A percentile compares a stretch with the other conserved stretches of the same genome.
Conservation (phyloP, 2,329 filamentous ascomycete genomes). For the Zasmidium cellare region DNA sequence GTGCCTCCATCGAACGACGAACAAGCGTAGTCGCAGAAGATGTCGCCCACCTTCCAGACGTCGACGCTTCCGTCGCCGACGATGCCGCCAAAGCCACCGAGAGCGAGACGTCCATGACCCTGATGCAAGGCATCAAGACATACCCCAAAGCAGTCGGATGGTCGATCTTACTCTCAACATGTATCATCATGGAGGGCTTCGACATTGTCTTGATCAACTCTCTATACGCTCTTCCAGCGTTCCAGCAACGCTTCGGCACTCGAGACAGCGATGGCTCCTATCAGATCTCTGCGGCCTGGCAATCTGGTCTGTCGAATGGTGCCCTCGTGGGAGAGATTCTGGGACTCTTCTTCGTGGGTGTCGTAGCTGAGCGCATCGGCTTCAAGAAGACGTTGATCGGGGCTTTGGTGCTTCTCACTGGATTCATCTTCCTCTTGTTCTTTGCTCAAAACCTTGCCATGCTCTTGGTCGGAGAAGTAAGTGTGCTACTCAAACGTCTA, state of each 20-base stretch:
- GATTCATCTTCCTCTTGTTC: slow-evolving; percentile 55
- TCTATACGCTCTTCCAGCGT: slow-evolving; percentile 36
- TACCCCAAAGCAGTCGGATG: slow-evolving; percentile 40
- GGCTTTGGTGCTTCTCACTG: slow-evolving; percentile 55
- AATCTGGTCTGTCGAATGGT: slow-evolving; percentile 59
- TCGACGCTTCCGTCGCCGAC: slow-evolving; percentile 21
- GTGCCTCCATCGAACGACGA: slow-evolving; percentile 5
- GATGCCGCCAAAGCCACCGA: slow-evolving; percentile 32
- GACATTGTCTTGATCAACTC: slow-evolving; percentile 39
- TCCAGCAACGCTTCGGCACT: slow-evolving; percentile 42
- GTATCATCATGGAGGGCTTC: slow-evolving; percentile 45
- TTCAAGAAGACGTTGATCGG: slow-evolving; percentile 57
- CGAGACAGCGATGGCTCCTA: slow-evolving; percentile 41
- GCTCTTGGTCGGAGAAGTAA: slow-evolving; percentile 29
- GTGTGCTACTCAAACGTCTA: neutral
- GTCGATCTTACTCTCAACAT: slow-evolving; percentile 39
- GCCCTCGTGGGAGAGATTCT: slow-evolving; percentile 63
- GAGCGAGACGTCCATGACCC: slow-evolving; percentile 37
- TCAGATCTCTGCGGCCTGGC: slow-evolving; percentile 57
- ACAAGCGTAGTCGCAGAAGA: slow-evolving; percentile 16
- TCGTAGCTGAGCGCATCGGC: slow-evolving; percentile 55
- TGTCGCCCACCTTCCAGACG: slow-evolving; percentile 8
- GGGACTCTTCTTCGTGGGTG: slow-evolving; percentile 66
- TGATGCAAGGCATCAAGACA: slow-evolving; percentile 32
- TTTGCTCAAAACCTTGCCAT: slow-evolving; percentile 38